Percentiles rank a stretch among this genome's conserved stretches.
Evolutionary conservation across 2,329 filamentous ascomycete genomes (phyloP).

Genomic region (Lachnellula suecica): DNA sequence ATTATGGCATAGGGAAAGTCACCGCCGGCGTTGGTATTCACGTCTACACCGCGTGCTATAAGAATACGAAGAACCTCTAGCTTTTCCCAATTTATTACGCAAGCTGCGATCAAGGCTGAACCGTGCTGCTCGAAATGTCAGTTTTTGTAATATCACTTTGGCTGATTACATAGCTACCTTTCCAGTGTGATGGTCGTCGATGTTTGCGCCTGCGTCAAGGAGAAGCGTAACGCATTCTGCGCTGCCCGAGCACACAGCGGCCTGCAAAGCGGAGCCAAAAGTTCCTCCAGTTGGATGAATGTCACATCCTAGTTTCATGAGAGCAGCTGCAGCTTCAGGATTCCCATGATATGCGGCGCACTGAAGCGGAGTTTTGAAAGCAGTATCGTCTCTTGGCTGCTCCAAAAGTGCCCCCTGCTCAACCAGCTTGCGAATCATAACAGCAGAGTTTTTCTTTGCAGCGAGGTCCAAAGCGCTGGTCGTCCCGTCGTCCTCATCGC

Average conservation of each 20-base stretch:
- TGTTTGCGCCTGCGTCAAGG: neutral
- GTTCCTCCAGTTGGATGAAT: slow-evolving; percentile 1
- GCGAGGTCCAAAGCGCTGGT: neutral
- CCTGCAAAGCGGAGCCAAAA: slow-evolving; percentile 6
- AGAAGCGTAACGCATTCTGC: neutral
- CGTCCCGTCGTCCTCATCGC: neutral
- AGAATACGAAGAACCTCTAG: neutral
- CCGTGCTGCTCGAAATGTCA: neutral
- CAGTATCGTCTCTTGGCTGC: neutral
- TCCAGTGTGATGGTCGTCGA: neutral
- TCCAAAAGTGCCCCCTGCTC: neutral
- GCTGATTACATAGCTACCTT: neutral
- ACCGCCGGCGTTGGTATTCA: neutral
- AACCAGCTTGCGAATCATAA: neutral
- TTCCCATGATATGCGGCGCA: neutral
- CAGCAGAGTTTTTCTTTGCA: neutral
- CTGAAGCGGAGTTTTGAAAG: neutral
- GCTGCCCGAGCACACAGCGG: neutral
- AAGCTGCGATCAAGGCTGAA: neutral
- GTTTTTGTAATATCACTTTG: neutral
- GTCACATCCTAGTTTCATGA: slow-evolving; percentile 3
- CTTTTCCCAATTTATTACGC: neutral
- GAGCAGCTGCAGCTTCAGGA: neutral
- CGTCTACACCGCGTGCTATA: neutral
- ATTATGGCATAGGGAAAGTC: neutral